Evolutionary conservation across 2,329 filamentous ascomycete species (phyloP), one percentile per base, ranked within the genome.

Genomic region (Alternaria alternata): DNA sequence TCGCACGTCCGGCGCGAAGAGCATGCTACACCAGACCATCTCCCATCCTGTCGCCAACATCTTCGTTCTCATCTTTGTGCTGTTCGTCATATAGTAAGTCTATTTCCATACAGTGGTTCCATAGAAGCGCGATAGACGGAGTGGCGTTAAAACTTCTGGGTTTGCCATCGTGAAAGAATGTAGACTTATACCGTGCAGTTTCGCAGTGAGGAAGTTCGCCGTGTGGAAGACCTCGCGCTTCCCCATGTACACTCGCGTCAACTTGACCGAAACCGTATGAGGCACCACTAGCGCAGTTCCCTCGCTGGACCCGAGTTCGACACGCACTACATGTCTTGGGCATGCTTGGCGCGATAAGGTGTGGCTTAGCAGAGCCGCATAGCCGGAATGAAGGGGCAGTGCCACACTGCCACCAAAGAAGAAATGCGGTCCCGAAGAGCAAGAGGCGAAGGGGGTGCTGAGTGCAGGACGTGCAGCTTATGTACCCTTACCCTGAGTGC

Each of bases 81-180:
- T 68, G 3, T 60, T 66, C 39, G 57, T 34, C 51, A 28, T 71
- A 59, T 72, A 71, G 69, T 72, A 69, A 72, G 69, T 67, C n/a
- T 26, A 22, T 36, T 46, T 43, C 54, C 46, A 42, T 53, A 43
- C 54, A 39, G 12, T 43, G 38, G 32, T 36, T 43, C 16, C 53
- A 48, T 52, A 52, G 54, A 47, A 57, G 41, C 43, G 51, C 26
- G 38, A 63, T 53, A 62, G 54, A 59, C 47, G 49, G 36, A 41
- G 11, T 38, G 14, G 24, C 24, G 34, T 58, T 42, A n/a, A 18
- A 43, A 32, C 42, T n/a, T 22, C 8, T 43, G 28, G n/a, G 39
- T 43, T 47, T 51, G 54, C 16, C 38, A 51, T 22, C 11, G 34
- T 54, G 26, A 28, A 22, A 44, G 51, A 67, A 57, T 61, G 16